These are phyloP conservation scores for Chytriomyces sp. DNA, from an alignment of 192 early-diverging fungal species.

Conservation along the genomic window DNA sequence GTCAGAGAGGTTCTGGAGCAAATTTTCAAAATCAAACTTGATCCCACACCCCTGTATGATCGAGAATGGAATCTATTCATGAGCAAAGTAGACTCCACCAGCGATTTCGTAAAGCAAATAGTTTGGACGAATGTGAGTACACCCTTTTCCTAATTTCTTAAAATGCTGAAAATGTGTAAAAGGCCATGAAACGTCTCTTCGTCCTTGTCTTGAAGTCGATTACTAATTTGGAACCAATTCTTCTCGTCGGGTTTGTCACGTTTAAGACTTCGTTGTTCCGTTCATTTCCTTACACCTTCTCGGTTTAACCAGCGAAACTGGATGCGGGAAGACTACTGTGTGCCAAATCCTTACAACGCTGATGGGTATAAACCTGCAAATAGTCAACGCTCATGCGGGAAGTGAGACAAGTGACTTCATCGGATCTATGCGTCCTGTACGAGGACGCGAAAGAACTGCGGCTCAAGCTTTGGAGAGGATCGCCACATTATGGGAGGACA, in stretches of 20 bases:
- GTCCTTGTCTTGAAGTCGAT: constrained; percentile 81
- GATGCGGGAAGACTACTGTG: constrained; percentile 98
- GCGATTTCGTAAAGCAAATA: constrained; percentile 43
- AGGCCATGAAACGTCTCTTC: constrained; percentile 87
- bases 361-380: constrained; percentile 64
- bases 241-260: constrained; percentile 74
- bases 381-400: constrained; percentile 97
- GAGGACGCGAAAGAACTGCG: constrained; percentile 66
- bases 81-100: background rate
- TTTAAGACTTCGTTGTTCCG: background rate
- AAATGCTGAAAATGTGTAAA: too few relatives aligned
- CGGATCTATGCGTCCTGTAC: constrained; percentile 89
- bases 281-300: background rate
- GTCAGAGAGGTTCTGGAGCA: constrained; percentile 84
- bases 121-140: constrained; percentile 82
- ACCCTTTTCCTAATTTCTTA: background rate
- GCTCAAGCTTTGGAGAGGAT: constrained; percentile 55
- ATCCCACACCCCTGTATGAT: constrained; percentile 67
- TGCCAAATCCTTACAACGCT: constrained; percentile 88
- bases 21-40: constrained; percentile 71
- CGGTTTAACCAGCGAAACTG: constrained; percentile 68
- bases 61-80: constrained; percentile 48
- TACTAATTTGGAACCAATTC: constrained; percentile 81
- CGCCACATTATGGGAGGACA: constrained; percentile 19
- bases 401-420: constrained; percentile 93